phyloP scores from a whole-genome alignment of 2,329 filamentous ascomycete genomes.

The Trichophyton mentagrophytes region DNA sequence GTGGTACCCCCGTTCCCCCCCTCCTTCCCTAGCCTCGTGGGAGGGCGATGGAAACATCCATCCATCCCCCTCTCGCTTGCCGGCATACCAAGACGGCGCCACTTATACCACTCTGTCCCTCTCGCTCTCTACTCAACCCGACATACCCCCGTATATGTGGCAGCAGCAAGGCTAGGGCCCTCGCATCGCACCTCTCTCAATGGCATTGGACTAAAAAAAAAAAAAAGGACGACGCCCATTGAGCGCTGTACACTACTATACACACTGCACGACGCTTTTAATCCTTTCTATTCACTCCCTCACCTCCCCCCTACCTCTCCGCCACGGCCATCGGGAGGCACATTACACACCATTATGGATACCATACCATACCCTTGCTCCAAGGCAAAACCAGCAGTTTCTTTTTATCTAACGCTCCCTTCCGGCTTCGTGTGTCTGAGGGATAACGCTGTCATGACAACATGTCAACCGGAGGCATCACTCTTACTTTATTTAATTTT shows the following conservation, averaged over 20 bases:
- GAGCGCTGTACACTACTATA: background rate
- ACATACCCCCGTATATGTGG: background rate
- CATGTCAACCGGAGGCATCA: background rate
- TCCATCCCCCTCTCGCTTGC: background rate
- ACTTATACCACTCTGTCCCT: background rate
- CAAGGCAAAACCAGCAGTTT: background rate
- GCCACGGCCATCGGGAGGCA: background rate
- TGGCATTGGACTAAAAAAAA: background rate
- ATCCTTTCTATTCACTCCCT: background rate
- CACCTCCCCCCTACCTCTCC: background rate
- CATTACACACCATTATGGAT: background rate
- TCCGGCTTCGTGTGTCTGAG: background rate
- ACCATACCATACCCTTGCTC: background rate
- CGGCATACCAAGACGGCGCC: background rate
- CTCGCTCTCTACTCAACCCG: background rate
- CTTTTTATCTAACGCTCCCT: background rate
- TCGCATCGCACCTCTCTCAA: background rate
- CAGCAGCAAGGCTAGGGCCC: background rate
- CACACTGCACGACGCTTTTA: background rate
- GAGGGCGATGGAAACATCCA: background rate
- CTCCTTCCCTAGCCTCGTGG: background rate
- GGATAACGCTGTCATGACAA: background rate
- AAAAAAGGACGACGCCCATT: background rate
- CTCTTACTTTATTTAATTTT: background rate
- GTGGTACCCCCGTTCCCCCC: background rate